These are phyloP conservation scores for Ceratocystis colombiana DNA, from an alignment of 2,329 filamentous ascomycete genomes.

Conservation along the genomic window DNA sequence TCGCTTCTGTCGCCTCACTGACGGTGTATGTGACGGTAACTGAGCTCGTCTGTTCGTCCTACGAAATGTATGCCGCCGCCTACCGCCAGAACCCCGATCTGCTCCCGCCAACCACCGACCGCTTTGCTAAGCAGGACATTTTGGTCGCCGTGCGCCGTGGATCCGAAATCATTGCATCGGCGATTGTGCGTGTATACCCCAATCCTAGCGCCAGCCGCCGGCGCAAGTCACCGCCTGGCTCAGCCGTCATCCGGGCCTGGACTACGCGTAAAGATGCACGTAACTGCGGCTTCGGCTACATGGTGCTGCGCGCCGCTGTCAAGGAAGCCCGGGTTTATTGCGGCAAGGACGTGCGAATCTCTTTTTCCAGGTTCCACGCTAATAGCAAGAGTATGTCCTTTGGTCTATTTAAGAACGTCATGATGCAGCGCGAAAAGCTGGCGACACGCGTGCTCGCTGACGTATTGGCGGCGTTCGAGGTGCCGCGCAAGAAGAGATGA, in stretches of 20 bases:
- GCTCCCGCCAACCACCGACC: slow-evolving; percentile 26
- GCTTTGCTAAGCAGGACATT: slow-evolving; percentile 39
- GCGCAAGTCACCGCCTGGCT: slow-evolving; percentile 35
- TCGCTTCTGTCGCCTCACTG: slow-evolving; percentile 49
- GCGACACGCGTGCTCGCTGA: slow-evolving; percentile 46
- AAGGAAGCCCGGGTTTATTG: slow-evolving; percentile 56
- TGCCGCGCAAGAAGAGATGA: slow-evolving; percentile 40
- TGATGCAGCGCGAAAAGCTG: slow-evolving; percentile 49
- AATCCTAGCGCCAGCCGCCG: slow-evolving; percentile 19
- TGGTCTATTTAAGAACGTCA: slow-evolving; percentile 49
- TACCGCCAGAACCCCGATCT: slow-evolving; percentile 53
- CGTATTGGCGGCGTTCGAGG: slow-evolving; percentile 43
- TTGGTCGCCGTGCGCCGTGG: slow-evolving; percentile 49
- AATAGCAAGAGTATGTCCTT: slow-evolving; percentile 58
- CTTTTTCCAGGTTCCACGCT: slow-evolving; percentile 68
- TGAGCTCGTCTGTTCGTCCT: slow-evolving; percentile 50
- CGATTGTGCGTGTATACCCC: slow-evolving; percentile 46
- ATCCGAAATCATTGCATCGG: slow-evolving; percentile 55
- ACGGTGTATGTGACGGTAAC: slow-evolving; percentile 54
- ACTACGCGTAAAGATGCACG: slow-evolving; percentile 63
- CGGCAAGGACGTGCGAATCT: slow-evolving; percentile 55
- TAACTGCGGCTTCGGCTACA: slow-evolving; percentile 59
- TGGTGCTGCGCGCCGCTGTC: slow-evolving; percentile 64
- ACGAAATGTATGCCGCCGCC: slow-evolving; percentile 52
- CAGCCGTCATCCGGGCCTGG: slow-evolving; percentile 70